Base-by-base conservation (phyloP, 768 basidiomycete genomes). In the Mycena belliarum region DNA sequence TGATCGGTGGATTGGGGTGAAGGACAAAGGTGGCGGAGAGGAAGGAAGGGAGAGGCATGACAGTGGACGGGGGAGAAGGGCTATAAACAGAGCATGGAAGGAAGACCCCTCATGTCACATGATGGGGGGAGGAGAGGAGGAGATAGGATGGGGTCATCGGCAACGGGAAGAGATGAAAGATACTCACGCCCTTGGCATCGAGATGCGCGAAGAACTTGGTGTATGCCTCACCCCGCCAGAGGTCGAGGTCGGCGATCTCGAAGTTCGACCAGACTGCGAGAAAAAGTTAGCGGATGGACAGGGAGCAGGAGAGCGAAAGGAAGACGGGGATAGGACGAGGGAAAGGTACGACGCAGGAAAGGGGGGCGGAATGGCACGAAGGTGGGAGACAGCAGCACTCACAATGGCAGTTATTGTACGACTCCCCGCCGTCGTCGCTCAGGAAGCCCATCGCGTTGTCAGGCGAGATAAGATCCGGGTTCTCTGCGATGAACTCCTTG, bases 371-470 rank as follows among this genome's bases (percentile, higher is more conserved):
- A 43, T 12, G 42, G n/a, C n/a, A n/a, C n/a, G 29, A 32, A 24
- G 14, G 26, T 26, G 11, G n/a, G n/a, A 28, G 44, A 45, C 25
- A 12, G 12, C 29, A 32, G 26, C 5, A 68, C 80, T 65, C 60
- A 81, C 79, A 83, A 55, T 83, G 81, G 65, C 83, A 86, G 35
- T 73, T 73, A 66, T 85, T 86, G 60, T 86, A 86, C 0, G 74
- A 76, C 40, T 81, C 74, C n/a, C 85, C 85, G 5, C 15, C 38
- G 38, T 59, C 52, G 42, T 59, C 57, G 35, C 57, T 57, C 38
- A 84, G 55, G 72, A 81, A 84, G 16, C 67, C 61, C 73, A 82
- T 72, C 4, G 77, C 74, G 65, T 84, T 84, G 44, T 76, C 74
- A 52, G 74, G 68, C 16, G 75, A 65, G 18, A 82, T 57, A 52